A percentile compares a stretch with the other conserved stretches of the same genome.
phyloP scores from a whole-genome alignment of 2,329 filamentous ascomycete genomes.

The Bisporella sp. region DNA sequence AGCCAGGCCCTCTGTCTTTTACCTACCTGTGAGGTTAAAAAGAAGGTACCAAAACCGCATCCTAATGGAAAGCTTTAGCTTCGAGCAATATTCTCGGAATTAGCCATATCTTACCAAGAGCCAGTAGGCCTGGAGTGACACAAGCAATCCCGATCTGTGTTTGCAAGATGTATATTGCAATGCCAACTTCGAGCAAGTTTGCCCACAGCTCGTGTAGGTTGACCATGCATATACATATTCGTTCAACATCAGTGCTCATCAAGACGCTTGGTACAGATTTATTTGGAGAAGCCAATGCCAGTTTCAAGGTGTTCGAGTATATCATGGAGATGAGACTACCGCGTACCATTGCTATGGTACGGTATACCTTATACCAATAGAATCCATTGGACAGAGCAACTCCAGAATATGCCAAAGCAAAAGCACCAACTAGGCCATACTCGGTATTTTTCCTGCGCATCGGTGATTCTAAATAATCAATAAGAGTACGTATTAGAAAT shows the following conservation, averaged over 20 bases:
- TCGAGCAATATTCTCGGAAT: background rate
- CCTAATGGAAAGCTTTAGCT: slow-evolving; percentile 2
- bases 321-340: slow-evolving; percentile 29
- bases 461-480: background rate
- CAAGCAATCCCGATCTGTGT: slow-evolving; percentile 25
- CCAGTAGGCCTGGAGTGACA: slow-evolving; percentile 20
- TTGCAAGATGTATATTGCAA: slow-evolving; percentile 32
- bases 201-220: slow-evolving; percentile 34
- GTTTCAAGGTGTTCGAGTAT: slow-evolving; percentile 36
- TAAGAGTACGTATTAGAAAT: slow-evolving; percentile 14
- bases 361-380: background rate
- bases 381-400: slow-evolving; percentile 7
- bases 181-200: slow-evolving; percentile 29
- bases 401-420: slow-evolving; percentile 15
- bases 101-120: slow-evolving; percentile 5
- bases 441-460: slow-evolving; percentile 9
- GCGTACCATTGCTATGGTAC: background rate
- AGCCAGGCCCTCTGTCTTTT: slow-evolving; percentile 30
- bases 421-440: slow-evolving; percentile 16
- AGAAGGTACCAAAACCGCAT: background rate
- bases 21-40: slow-evolving; percentile 8
- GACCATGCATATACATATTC: slow-evolving; percentile 22
- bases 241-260: slow-evolving; percentile 35
- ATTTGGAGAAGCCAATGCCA: slow-evolving; percentile 24
- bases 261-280: slow-evolving; percentile 34